phyloP scores from a whole-genome alignment of 1,284 basidiomycete species.

The Ceratobasidium sp. region DNA sequence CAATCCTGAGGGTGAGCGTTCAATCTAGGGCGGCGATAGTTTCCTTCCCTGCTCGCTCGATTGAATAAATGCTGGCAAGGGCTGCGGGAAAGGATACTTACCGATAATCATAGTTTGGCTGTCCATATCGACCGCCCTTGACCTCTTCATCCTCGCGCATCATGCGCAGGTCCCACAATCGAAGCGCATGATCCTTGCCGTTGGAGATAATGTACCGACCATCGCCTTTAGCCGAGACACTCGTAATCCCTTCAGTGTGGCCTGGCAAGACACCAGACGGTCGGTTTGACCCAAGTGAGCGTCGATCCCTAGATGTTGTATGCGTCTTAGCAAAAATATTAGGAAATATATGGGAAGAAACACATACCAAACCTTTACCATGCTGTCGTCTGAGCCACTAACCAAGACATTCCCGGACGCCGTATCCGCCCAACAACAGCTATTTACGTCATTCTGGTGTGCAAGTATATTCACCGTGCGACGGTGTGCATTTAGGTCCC shows the following conservation, averaged over 20 bases:
- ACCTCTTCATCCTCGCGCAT: slow-evolving; percentile 86
- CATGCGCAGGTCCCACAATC: slow-evolving; percentile 95
- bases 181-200: slow-evolving; percentile 94
- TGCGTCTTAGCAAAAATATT: not conserved
- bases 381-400: slow-evolving; percentile 93
- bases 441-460: slow-evolving; percentile 93
- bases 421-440: slow-evolving; percentile 95
- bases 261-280: slow-evolving; percentile 94
- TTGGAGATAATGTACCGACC: slow-evolving; percentile 97
- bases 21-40: slow-evolving; percentile 74
- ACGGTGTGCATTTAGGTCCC: slow-evolving; percentile 86
- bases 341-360: not conserved
- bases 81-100: slow-evolving; percentile 55
- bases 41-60: slow-evolving; percentile 65
- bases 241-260: slow-evolving; percentile 95
- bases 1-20: slow-evolving; percentile 85
- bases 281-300: slow-evolving; percentile 83
- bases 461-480: slow-evolving; percentile 87
- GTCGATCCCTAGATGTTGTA: slow-evolving; percentile 78
- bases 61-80: slow-evolving; percentile 22
- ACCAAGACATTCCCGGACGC: slow-evolving; percentile 93
- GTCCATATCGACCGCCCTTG: slow-evolving; percentile 68
- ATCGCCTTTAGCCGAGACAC: slow-evolving; percentile 88
- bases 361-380: slow-evolving; percentile 92
- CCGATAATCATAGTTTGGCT: slow-evolving; percentile 84